phyloP scores from a whole-genome alignment of 306 rosid genomes.

The Abrus precatorius region DNA sequence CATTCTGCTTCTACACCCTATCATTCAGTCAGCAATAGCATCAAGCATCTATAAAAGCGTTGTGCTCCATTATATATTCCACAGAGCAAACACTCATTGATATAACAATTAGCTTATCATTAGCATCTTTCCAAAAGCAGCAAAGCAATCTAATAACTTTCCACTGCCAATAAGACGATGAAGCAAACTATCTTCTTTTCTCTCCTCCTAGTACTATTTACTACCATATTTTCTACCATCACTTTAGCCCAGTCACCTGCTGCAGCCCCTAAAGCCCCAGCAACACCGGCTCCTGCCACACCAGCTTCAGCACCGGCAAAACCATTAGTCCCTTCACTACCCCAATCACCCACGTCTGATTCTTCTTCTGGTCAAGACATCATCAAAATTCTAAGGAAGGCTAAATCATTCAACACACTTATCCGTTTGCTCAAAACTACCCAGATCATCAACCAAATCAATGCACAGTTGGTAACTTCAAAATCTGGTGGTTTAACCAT shows the following conservation, averaged over 20 bases:
- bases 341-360: slow-evolving; percentile 50
- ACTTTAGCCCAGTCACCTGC: slow-evolving; percentile 58
- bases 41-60: slow-evolving; percentile 45
- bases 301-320: slow-evolving; percentile 48
- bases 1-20: slow-evolving; percentile 40
- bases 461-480: slow-evolving; percentile 60
- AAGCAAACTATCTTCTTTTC: slow-evolving; percentile 48
- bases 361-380: slow-evolving; percentile 57
- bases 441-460: slow-evolving; percentile 65
- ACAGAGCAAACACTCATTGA: not conserved
- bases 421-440: slow-evolving; percentile 72
- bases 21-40: not conserved
- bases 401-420: slow-evolving; percentile 59
- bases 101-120: no score
- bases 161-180: slow-evolving; percentile 30
- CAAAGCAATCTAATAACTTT: not conserved
- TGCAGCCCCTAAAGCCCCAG: slow-evolving; percentile 56
- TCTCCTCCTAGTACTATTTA: slow-evolving; percentile 15
- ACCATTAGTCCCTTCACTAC: slow-evolving; percentile 52
- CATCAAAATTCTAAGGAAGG: slow-evolving; percentile 66
- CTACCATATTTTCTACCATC: slow-evolving; percentile 29
- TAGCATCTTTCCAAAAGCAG: not conserved
- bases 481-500: slow-evolving; percentile 61
- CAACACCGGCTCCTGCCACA: slow-evolving; percentile 27
- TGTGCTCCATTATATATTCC: slow-evolving; percentile 3